Conservation (phyloP, 2,329 filamentous ascomycete species). For the Aspergillus pseudonomiae region DNA sequence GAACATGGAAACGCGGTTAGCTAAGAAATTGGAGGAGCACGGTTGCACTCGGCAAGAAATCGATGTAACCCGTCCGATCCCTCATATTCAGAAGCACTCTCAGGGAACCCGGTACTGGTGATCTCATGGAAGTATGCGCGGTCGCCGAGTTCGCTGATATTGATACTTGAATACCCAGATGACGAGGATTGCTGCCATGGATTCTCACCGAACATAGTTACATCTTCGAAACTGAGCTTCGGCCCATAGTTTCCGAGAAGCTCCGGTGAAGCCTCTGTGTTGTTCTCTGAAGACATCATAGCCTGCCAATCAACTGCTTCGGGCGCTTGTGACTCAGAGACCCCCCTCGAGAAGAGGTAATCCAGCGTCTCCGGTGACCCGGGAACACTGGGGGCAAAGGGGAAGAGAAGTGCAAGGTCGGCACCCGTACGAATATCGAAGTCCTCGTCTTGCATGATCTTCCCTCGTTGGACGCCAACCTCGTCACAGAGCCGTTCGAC, state of each 20-base stretch:
- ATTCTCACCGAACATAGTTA: conserved; percentile 51
- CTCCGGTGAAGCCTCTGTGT: conserved; percentile 27
- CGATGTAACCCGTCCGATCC: conserved; percentile 67
- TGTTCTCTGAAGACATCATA: conserved; percentile 55
- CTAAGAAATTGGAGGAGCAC: conserved; percentile 35
- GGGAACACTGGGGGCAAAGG: conserved; percentile 71
- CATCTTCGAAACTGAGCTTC: conserved; percentile 44
- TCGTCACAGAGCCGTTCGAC: conserved; percentile 85
- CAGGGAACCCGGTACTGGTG: conserved; percentile 37
- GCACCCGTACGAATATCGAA: conserved; percentile 71
- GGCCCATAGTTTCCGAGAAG: conserved; percentile 29
- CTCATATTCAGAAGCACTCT: conserved; percentile 58
- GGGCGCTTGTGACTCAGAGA: conserved; percentile 33
- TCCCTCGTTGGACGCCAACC: conserved; percentile 77
- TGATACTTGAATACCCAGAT: conserved; percentile 62
- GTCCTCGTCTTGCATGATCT: conserved; percentile 75
- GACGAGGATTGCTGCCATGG: conserved; percentile 53
- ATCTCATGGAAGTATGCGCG: conserved; percentile 43
- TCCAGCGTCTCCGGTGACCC: conserved; percentile 46
- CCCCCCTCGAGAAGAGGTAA: conserved; percentile 47
- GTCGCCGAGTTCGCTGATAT: conserved; percentile 55
- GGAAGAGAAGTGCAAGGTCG: conserved; percentile 78
- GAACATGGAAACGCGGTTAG: neutral
- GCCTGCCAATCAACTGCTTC: conserved; percentile 58
- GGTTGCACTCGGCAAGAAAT: conserved; percentile 67